These are phyloP conservation scores for Chrysoporthe puriensis DNA, from an alignment of 2,329 filamentous ascomycete genomes.

Conservation along the genomic window DNA sequence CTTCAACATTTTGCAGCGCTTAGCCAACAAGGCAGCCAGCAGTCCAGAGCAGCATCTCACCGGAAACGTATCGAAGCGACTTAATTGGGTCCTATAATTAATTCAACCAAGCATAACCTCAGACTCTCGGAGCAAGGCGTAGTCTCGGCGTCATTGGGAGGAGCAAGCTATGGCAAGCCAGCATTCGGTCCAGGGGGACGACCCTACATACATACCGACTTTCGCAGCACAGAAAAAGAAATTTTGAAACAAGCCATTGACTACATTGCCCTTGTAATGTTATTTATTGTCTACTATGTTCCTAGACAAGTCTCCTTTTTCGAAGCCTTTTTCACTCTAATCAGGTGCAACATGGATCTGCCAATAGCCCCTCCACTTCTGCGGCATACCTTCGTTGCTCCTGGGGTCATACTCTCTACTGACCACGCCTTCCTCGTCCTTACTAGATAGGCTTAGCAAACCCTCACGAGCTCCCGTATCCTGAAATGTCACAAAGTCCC, in stretches of 20 bases:
- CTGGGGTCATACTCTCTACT: conserved; percentile 24
- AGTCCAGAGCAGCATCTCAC: neutral
- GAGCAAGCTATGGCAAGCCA: neutral
- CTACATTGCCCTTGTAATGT: neutral
- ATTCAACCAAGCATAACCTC: neutral
- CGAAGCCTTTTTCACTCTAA: neutral
- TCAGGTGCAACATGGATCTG: conserved; percentile 26
- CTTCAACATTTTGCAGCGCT: neutral
- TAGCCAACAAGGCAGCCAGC: neutral
- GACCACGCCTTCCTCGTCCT: conserved; percentile 15
- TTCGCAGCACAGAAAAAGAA: neutral
- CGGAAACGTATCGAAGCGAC: neutral
- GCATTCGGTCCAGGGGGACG: neutral
- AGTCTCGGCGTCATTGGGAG: neutral
- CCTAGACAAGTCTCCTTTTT: neutral
- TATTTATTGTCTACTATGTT: neutral
- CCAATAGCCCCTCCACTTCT: conserved; percentile 25
- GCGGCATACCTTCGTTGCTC: conserved; percentile 11
- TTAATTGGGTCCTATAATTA: neutral
- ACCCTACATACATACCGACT: neutral
- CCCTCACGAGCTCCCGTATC: conserved; percentile 18
- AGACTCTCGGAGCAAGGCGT: neutral
- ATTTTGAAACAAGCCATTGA: neutral
- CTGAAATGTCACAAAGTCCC: conserved; percentile 49
- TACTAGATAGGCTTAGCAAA: conserved; percentile 17